Conservation (phyloP, 495 filamentous ascomycete genomes). For the Cercophora sp. region DNA sequence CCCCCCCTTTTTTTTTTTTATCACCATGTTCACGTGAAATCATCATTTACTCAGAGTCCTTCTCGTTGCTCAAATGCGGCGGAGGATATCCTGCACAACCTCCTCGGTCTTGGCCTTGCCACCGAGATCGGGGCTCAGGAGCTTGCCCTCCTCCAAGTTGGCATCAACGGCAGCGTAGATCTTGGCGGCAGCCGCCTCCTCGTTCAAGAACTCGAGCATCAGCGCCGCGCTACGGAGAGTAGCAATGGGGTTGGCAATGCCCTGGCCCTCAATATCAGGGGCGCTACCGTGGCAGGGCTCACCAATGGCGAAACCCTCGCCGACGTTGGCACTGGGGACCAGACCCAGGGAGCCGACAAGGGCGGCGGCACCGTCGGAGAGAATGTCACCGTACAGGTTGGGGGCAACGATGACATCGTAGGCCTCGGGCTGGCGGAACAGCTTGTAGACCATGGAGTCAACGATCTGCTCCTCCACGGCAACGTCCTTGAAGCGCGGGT, state of each 20-base stretch:
- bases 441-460: slow-evolving; percentile 98
- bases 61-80: slow-evolving; percentile 57
- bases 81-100: slow-evolving; percentile 86
- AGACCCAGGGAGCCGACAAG: slow-evolving; percentile 91
- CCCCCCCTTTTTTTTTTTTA: not conserved
- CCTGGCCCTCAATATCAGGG: slow-evolving; percentile 89
- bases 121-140: slow-evolving; percentile 86
- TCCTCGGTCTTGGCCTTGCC: slow-evolving; percentile 83
- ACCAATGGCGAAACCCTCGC: slow-evolving; percentile 90
- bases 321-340: slow-evolving; percentile 95
- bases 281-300: slow-evolving; percentile 97
- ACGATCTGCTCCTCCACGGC: slow-evolving; percentile 96
- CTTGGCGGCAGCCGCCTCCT: slow-evolving; percentile 77
- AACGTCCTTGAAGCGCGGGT: slow-evolving; percentile 56
- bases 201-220: slow-evolving; percentile 92
- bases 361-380: slow-evolving; percentile 92
- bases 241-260: slow-evolving; percentile 94
- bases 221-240: slow-evolving; percentile 86
- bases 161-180: slow-evolving; percentile 91
- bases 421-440: slow-evolving; percentile 87
- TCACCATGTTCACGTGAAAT: not conserved
- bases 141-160: slow-evolving; percentile 77
- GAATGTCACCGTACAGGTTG: slow-evolving; percentile 71
- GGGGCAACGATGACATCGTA: slow-evolving; percentile 99
- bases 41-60: not conserved